These are phyloP conservation scores for Ilyonectria sp. DNA, from an alignment of 2,329 filamentous ascomycete genomes.

Conservation along the genomic window DNA sequence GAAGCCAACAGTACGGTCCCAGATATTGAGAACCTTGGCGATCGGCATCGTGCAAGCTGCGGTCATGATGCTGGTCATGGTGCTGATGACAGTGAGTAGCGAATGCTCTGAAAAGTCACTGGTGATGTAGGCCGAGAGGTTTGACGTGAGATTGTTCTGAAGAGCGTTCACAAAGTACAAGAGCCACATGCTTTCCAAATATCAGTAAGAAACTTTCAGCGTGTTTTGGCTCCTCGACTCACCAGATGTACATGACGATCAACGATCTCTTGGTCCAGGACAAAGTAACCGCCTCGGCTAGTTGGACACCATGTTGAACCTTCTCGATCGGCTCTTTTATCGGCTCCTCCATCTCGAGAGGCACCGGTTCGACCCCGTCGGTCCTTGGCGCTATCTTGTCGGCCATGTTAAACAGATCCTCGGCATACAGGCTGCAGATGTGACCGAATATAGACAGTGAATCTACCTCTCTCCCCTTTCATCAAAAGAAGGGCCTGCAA, in stretches of 20 bases:
- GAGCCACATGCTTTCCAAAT: slow-evolving; percentile 55
- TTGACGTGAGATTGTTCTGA: slow-evolving; percentile 55
- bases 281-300: slow-evolving; percentile 16
- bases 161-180: slow-evolving; percentile 61
- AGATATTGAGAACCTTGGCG: slow-evolving; percentile 56
- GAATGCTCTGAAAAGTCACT: slow-evolving; percentile 52
- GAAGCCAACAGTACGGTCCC: slow-evolving; percentile 55
- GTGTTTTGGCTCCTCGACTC: not conserved
- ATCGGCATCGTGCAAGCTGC: slow-evolving; percentile 46
- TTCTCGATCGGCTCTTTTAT: not conserved
- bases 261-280: slow-evolving; percentile 17
- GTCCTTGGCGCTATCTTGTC: not conserved
- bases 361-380: not conserved
- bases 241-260: slow-evolving; percentile 11
- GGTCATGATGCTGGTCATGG: slow-evolving; percentile 57
- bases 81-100: slow-evolving; percentile 60
- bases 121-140: slow-evolving; percentile 53
- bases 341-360: not conserved
- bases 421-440: not conserved
- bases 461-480: too few relatives aligned
- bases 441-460: too few relatives aligned
- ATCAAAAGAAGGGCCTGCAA: too few relatives aligned
- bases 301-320: slow-evolving; percentile 8
- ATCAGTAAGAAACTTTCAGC: not conserved
- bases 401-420: not conserved